phyloP scores from a whole-genome alignment of 306 rosid species.

The Malus fusca region DNA sequence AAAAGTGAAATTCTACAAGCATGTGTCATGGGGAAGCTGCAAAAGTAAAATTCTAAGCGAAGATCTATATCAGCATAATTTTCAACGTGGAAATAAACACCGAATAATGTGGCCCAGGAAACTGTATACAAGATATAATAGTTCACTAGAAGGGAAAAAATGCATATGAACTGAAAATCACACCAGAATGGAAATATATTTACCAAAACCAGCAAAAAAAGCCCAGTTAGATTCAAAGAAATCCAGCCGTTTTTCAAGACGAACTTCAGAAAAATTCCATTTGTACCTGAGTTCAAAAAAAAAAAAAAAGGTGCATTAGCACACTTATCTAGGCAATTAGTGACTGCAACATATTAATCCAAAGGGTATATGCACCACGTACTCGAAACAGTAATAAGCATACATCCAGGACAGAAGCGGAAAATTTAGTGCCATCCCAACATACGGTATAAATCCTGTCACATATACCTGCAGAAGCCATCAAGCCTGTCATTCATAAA shows the following conservation, averaged over 20 bases:
- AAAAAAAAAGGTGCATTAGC: neutral
- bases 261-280: conserved; percentile 79
- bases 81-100: neutral
- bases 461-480: conserved; percentile 58
- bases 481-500: conserved; percentile 11
- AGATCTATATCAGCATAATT: neutral
- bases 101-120: neutral
- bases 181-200: conserved; percentile 1
- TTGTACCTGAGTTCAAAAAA: conserved; percentile 50
- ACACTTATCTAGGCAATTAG: conserved; percentile 6
- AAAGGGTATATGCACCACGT: conserved; percentile 30
- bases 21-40: neutral
- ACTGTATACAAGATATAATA: neutral
- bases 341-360: conserved; percentile 15
- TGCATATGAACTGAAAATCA: conserved; percentile 8
- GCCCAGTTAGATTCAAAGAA: conserved; percentile 89
- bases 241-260: conserved; percentile 69
- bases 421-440: conserved; percentile 73
- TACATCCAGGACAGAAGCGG: conserved; percentile 92
- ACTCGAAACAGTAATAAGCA: conserved; percentile 97
- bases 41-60: neutral
- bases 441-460: conserved; percentile 70
- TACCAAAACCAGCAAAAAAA: conserved; percentile 94
- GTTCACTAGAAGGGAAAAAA: neutral
- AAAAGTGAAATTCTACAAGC: neutral